Evolutionary conservation across 495 filamentous ascomycete species (phyloP), one percentile per base, ranked within the genome.

Genomic region (Aspergillus leporis): DNA sequence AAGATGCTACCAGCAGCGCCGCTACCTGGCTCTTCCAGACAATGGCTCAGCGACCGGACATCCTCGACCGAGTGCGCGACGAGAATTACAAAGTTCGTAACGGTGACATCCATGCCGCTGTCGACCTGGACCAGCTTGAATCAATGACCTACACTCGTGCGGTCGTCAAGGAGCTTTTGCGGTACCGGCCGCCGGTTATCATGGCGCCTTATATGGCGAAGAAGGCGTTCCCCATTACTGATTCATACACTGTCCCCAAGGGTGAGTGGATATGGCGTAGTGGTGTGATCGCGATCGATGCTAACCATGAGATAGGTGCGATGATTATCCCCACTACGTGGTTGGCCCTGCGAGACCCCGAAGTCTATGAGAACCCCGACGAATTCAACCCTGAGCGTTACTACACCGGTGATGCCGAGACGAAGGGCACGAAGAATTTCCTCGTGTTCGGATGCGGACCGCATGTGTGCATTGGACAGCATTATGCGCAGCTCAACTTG

Each of bases 181-280:
- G 94, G 62, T 97, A 96, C 80, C 90, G 95, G 43, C 94, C 94
- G 45, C 94, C 94, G 56, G 94, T 98, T 63, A 83, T 97, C 78
- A 97, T 98, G 93, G 91, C 96, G 47, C 94, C 94, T 32, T 98
- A 98, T 72, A 71, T 94, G 54, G 90, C 84, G 65, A 98, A 98
- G 88, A 96, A 96, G 78, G 78, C 86, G 48, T 98, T 97, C 86
- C 92, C 93, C 55, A 89, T 98, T 72, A 90, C 88, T 48, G 85
- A 90, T 48, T 87, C 81, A n/a, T 94, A 97, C 73, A 95, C 90
- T 28, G 88, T 91, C 52, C 89, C 92, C 54, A 98, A 98, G 79
- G 88, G 91, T 41, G 6, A 28, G 25, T 28, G 25, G 25, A 28
- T 3, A 28, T 6, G 25, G 25, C 25, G 25, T 28, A 28, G 6